A percentile compares a stretch with the other conserved stretches of the same genome.
phyloP scores from a whole-genome alignment of 805 yeast genomes.

The Teunomyces tritomae region DNA sequence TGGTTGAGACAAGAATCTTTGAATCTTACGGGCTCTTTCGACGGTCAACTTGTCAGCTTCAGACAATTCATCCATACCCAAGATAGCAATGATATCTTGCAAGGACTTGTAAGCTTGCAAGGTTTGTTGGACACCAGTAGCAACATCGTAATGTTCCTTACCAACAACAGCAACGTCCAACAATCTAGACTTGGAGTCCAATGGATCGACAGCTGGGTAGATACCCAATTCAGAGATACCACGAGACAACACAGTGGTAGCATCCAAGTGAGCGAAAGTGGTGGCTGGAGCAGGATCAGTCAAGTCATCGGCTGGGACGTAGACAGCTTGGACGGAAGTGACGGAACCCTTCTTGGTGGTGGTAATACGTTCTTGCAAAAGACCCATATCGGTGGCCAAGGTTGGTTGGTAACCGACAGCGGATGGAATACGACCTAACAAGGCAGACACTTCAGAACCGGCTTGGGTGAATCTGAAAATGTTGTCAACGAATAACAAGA shows the following conservation, averaged over 20 bases:
- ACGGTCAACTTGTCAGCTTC: conserved; percentile 98
- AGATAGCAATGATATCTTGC: conserved; percentile 99
- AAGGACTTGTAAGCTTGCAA: conserved; percentile 99
- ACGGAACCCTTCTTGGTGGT: conserved; percentile 99
- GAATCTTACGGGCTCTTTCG: conserved; percentile 99
- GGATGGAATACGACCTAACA: conserved; percentile 99
- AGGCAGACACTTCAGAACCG: conserved; percentile 99
- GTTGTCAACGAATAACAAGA: conserved; percentile 97
- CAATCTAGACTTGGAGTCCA: conserved; percentile 98
- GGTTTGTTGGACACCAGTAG: conserved; percentile 94
- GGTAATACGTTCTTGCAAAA: conserved; percentile 99
- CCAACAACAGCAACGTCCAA: conserved; percentile 97
- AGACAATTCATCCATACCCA: conserved; percentile 99
- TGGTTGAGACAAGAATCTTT: conserved; percentile 99
- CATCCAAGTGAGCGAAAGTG: conserved; percentile 99
- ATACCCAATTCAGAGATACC: conserved; percentile 99
- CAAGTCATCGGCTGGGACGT: conserved; percentile 99
- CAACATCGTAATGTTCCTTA: conserved; percentile 97
- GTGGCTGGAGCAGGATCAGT: conserved; percentile 99
- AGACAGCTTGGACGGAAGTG: conserved; percentile 99
- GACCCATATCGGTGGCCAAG: conserved; percentile 99
- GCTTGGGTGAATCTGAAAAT: conserved; percentile 99
- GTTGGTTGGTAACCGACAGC: conserved; percentile 99
- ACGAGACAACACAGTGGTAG: conserved; percentile 99
- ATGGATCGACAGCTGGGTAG: conserved; percentile 99